Evolutionary conservation across 306 rosid genomes (phyloP), one percentile per base, ranked within the genome.

Genomic region (Cucumis cinereus): DNA sequence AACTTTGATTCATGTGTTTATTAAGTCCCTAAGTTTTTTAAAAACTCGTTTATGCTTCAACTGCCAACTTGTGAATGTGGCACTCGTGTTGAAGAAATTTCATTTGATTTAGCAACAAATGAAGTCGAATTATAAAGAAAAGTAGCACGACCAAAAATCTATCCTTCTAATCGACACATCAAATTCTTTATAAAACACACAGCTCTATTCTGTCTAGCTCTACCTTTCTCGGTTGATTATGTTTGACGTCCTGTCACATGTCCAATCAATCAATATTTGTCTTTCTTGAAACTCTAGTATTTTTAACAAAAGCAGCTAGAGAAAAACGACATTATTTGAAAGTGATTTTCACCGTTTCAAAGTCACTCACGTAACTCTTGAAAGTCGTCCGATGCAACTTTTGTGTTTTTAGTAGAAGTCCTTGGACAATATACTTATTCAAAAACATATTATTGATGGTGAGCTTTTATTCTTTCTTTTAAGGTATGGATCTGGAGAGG

Each of bases 401-500:
- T 49, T 14, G n/a, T 49, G 7, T 0, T 49, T 49, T 15, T 14
- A 49, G 15, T 50, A 0, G 56, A 14, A 47, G 53, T 47, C 55
- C 55, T 52, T 52, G 2, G 17, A 10, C 4, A 52, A 13, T 47
- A 3, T 47, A 47, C 17, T 53, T 17, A 17, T 6, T 53, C 57
- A 53, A 50, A 49, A 41, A 3, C 30, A 73, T 28, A n/a, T 19
- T 12, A 64, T 56, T 77, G 35, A 7, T 50, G n/a, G 55, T 12
- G 54, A 1, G 22, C 8, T 69, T 56, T 68, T 56, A 43, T 53
- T 43, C 7, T 7, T 68, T 68, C 12, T 52, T 28, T 50, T 5
- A 76, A 93, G 97, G 58, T 86, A 86, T 86, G 97, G 92, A 45
- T 69, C 88, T 3, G 82, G 87, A 41, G n/a, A 84, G 15, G 73